These are phyloP conservation scores for Chlorella sp. DNA, from an alignment of 139 green algal genomes.

Conservation along the genomic window DNA sequence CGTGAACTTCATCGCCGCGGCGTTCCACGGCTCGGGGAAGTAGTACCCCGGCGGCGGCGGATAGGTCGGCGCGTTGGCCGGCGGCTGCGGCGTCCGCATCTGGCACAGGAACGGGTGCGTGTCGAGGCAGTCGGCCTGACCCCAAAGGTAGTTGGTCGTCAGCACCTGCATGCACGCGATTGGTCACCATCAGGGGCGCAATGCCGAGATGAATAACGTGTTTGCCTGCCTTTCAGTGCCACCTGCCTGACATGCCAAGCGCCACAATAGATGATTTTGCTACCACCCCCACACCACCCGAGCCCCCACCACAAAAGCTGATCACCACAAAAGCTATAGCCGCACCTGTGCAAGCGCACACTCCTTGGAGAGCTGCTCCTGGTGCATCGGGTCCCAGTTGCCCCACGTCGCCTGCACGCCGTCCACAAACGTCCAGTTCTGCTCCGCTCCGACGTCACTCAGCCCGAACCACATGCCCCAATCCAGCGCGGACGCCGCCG, in stretches of 20 bases:
- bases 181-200: not conserved
- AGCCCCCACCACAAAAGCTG: not conserved
- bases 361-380: not conserved
- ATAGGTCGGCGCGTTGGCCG: not conserved
- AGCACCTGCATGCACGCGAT: no score
- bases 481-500: not conserved
- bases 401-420: not conserved
- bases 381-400: slow-evolving; percentile 1
- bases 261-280: no score
- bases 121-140: slow-evolving; percentile 3
- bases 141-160: not conserved
- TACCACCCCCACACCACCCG: not conserved
- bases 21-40: not conserved
- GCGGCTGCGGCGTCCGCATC: not conserved
- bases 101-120: slow-evolving; percentile 3
- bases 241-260: no score
- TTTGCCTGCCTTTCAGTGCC: not conserved
- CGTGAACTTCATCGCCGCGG: not conserved
- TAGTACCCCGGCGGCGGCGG: not conserved
- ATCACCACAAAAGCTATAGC: not conserved
- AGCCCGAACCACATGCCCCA: not conserved
- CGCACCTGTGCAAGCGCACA: not conserved
- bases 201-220: not conserved
- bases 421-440: not conserved
- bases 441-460: not conserved